Percentiles rank a stretch among this genome's conserved stretches.
phyloP scores from a whole-genome alignment of 371 early-diverging fungal species.

The Capillidium rhysosporum region DNA sequence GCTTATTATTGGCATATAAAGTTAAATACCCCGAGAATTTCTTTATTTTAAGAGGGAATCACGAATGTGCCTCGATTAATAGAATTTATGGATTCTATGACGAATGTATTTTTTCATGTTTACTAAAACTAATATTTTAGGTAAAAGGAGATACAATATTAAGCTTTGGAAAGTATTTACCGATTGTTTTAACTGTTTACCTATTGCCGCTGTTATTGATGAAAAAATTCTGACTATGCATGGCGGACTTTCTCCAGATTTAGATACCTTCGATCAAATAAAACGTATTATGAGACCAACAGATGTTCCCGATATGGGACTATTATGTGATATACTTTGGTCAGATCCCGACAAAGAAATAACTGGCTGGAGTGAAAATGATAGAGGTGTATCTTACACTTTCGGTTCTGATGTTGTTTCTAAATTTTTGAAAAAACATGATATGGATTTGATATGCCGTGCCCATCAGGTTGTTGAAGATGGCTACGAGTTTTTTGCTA shows the following conservation, averaged over 20 bases:
- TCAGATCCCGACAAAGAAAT: conserved; percentile 63
- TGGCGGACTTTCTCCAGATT: conserved; percentile 89
- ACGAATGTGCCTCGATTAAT: conserved; percentile 95
- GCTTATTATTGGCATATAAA: conserved; percentile 88
- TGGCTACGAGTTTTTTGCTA: conserved; percentile 96
- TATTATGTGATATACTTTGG: conserved; percentile 83
- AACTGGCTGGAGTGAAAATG: conserved; percentile 91
- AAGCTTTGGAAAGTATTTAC: conserved; percentile 97
- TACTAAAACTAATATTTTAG: conserved; percentile 7
- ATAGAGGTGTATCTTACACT: conserved; percentile 92
- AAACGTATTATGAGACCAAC: conserved; percentile 77
- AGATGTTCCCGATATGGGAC: conserved; percentile 93
- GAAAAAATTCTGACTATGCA: conserved; percentile 97
- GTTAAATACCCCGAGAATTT: conserved; percentile 95
- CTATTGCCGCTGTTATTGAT: conserved; percentile 91
- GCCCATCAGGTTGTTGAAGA: conserved; percentile 99
- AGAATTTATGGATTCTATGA: conserved; percentile 98
- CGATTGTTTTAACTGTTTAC: conserved; percentile 95
- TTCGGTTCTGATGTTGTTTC: conserved; percentile 83
- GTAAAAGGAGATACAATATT: conserved; percentile 78
- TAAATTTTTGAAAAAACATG: conserved; percentile 74
- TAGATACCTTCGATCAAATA: conserved; percentile 84
- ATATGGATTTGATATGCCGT: conserved; percentile 84
- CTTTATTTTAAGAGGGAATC: conserved; percentile 94
- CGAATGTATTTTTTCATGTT: conserved; percentile 37